Percentiles rank a stretch among this genome's conserved stretches.
Evolutionary conservation across 768 basidiomycete genomes (phyloP).

Genomic region (Hygrophoropsis aurantiaca): DNA sequence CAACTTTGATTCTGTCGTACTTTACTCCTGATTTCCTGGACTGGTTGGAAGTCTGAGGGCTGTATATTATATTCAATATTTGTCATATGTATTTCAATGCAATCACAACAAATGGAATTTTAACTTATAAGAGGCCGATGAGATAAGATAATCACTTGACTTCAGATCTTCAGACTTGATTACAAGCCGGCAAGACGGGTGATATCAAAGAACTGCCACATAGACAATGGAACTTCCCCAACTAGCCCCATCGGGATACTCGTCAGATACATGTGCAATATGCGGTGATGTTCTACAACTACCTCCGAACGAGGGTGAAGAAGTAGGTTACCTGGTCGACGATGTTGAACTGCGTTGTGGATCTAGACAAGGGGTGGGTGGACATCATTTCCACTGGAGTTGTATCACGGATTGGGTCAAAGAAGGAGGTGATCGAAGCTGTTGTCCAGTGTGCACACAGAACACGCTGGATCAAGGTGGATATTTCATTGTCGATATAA

Average conservation of each 20-base stretch:
- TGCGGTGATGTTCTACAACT: constrained; percentile 16
- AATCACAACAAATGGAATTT: no score
- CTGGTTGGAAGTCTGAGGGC: constrained; percentile 51
- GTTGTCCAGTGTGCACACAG: constrained; percentile 10
- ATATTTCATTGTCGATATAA: constrained; percentile 23
- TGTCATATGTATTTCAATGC: no score
- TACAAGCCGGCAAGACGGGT: no score
- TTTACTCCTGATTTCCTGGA: constrained; percentile 97
- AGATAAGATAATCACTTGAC: no score
- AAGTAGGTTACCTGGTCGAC: constrained; percentile 11
- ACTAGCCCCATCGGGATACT: constrained; percentile 10
- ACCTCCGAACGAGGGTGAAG: constrained; percentile 1
- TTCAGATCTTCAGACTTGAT: no score
- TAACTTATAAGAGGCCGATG: no score
- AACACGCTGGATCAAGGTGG: constrained; percentile 15
- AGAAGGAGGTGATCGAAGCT: not conserved
- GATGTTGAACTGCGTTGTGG: constrained; percentile 25
- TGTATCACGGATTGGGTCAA: constrained; percentile 23
- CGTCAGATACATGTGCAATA: constrained; percentile 25
- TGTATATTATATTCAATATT: no score
- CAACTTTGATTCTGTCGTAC: constrained; percentile 88
- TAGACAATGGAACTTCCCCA: not conserved
- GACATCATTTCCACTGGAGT: constrained; percentile 25
- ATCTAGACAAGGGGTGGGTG: constrained; percentile 15
- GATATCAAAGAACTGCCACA: no score